phyloP scores from a whole-genome alignment of 1,139 yeast species.

The Candida pseudocylindracea region DNA sequence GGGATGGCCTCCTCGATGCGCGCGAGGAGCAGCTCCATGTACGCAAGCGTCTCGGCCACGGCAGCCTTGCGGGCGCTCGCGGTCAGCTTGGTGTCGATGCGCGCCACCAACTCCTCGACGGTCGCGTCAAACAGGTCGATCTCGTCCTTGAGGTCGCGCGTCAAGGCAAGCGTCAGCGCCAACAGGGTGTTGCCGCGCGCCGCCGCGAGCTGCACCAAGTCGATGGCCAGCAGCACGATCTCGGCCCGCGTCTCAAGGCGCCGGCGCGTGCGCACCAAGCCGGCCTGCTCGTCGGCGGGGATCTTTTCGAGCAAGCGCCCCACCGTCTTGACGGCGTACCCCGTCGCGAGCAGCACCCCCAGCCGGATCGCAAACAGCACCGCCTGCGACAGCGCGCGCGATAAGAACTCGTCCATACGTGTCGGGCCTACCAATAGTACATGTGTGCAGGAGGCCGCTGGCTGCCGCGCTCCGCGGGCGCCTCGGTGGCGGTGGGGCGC shows the following conservation, averaged over 20 bases:
- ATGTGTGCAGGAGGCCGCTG: no score
- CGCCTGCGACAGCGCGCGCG: slow-evolving; percentile 56
- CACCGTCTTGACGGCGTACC: slow-evolving; percentile 51
- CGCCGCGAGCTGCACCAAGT: slow-evolving; percentile 41
- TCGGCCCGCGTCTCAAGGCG: slow-evolving; percentile 32
- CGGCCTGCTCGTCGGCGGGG: slow-evolving; percentile 30
- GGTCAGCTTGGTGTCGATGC: slow-evolving; percentile 4
- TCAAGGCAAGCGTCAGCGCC: slow-evolving; percentile 31
- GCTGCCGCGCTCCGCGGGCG: no score
- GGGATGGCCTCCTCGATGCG: slow-evolving; percentile 56
- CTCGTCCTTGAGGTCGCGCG: slow-evolving; percentile 32
- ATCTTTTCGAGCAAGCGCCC: slow-evolving; percentile 33
- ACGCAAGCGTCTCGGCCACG: slow-evolving; percentile 22
- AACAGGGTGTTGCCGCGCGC: slow-evolving; percentile 53
- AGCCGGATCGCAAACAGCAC: slow-evolving; percentile 65
- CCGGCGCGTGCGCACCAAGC: slow-evolving; percentile 13
- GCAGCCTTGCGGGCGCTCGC: slow-evolving; percentile 16
- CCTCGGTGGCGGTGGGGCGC: no score
- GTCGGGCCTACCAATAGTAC: no score
- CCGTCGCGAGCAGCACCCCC: slow-evolving; percentile 56
- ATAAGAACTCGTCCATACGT: slow-evolving; percentile 8
- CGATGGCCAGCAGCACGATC: slow-evolving; percentile 48
- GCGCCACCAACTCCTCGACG: slow-evolving; percentile 12
- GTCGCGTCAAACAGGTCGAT: slow-evolving; percentile 35
- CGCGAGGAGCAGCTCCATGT: slow-evolving; percentile 21